Percentiles rank a stretch among this genome's conserved stretches.
Evolutionary conservation across 2,329 filamentous ascomycete genomes (phyloP).

Genomic region (Fusarium setosum): DNA sequence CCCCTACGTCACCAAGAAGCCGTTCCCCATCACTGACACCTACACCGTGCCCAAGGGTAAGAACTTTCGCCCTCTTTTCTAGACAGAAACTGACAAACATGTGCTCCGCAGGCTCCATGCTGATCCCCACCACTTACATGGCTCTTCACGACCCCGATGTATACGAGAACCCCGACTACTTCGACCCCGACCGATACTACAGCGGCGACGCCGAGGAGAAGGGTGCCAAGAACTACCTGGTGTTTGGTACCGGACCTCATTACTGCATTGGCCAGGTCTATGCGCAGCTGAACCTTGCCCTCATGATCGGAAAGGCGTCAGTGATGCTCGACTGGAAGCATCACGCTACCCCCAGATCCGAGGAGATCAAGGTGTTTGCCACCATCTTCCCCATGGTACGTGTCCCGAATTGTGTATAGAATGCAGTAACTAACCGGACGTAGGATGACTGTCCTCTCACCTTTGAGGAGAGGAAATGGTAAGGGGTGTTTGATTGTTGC

Average conservation of each 20-base stretch:
- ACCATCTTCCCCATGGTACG: slow-evolving; percentile 96
- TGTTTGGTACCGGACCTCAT: slow-evolving; percentile 95
- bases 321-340: slow-evolving; percentile 92
- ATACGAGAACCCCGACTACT: slow-evolving; percentile 89
- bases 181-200: slow-evolving; percentile 93
- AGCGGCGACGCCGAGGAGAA: slow-evolving; percentile 87
- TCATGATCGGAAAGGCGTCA: slow-evolving; percentile 91
- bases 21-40: slow-evolving; percentile 86
- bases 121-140: slow-evolving; percentile 91
- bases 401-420: slow-evolving; percentile 18
- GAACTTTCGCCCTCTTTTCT: slow-evolving; percentile 26
- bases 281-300: slow-evolving; percentile 87
- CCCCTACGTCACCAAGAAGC: slow-evolving; percentile 93
- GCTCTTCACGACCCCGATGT: slow-evolving; percentile 92
- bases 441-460: slow-evolving; percentile 87
- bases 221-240: slow-evolving; percentile 92
- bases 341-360: slow-evolving; percentile 82
- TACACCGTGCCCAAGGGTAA: slow-evolving; percentile 93
- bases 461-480: slow-evolving; percentile 69
- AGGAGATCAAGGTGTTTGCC: slow-evolving; percentile 98
- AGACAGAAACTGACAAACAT: slow-evolving; percentile 26
- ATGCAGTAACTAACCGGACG: slow-evolving; percentile 38
- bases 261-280: slow-evolving; percentile 97
- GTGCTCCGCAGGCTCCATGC: slow-evolving; percentile 76
- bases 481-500: slow-evolving; percentile 29